These are phyloP conservation scores for Monosporozyma solicola DNA, from an alignment of 805 yeast genomes.

Conservation along the genomic window DNA sequence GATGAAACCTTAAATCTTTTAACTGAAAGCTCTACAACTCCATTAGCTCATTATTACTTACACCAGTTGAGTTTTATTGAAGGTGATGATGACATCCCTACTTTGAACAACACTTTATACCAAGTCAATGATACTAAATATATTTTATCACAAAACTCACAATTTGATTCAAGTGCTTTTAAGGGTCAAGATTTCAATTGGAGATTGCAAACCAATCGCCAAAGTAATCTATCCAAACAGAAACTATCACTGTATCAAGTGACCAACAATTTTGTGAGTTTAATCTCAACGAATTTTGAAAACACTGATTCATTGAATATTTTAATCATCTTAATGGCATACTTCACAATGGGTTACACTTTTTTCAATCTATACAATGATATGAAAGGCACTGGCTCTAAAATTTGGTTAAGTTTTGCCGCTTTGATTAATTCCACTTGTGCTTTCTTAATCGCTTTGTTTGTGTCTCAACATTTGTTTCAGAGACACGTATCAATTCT, in stretches of 20 bases:
- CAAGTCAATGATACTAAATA: conserved; percentile 18
- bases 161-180: conserved; percentile 22
- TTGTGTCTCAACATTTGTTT: conserved; percentile 47
- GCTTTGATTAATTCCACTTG: conserved; percentile 70
- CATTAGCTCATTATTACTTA: conserved; percentile 25
- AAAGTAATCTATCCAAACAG: conserved; percentile 17
- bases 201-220: conserved; percentile 8
- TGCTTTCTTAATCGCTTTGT: conserved; percentile 75
- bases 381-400: conserved; percentile 58
- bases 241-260: background rate
- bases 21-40: background rate
- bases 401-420: conserved; percentile 77
- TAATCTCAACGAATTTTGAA: conserved; percentile 30
- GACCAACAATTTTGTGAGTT: conserved; percentile 1
- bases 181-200: background rate
- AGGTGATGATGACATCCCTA: conserved; percentile 12
- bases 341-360: conserved; percentile 81
- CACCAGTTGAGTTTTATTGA: conserved; percentile 22
- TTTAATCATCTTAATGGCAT: conserved; percentile 68
- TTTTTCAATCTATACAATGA: conserved; percentile 64
- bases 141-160: conserved; percentile 18
- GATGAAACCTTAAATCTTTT: conserved; percentile 12
- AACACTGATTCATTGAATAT: conserved; percentile 86
- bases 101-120: conserved; percentile 26
- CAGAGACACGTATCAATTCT: conserved; percentile 58